Percentiles rank a stretch among this genome's conserved stretches.
Conservation (phyloP, 805 yeast genomes). For the Ogataea trehaloabstinens region DNA sequence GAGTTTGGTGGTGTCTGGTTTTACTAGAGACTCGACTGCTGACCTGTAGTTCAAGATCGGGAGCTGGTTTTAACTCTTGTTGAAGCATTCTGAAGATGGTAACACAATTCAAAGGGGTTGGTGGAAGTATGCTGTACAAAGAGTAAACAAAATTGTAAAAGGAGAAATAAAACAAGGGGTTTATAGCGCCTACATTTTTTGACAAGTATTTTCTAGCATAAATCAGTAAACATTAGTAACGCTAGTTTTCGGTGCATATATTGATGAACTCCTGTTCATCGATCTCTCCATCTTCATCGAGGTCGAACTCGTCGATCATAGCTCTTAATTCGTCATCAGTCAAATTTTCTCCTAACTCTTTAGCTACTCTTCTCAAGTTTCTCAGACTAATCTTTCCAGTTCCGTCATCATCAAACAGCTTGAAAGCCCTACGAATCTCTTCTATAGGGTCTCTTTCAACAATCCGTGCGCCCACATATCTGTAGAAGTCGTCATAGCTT, state of each 20-base stretch:
- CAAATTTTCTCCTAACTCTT: conserved; percentile 87
- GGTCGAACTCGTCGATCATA: conserved; percentile 96
- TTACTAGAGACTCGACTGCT: not conserved
- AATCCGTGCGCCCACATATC: conserved; percentile 79
- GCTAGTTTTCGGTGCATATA: conserved; percentile 73
- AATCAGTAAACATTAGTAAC: too few species aligned
- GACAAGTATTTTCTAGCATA: not conserved
- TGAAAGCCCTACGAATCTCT: conserved; percentile 87
- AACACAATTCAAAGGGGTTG: too few species aligned
- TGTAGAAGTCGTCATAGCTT: conserved; percentile 77
- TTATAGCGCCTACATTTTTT: not conserved
- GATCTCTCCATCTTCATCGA: conserved; percentile 94
- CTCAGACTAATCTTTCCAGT: conserved; percentile 84
- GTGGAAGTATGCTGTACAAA: too few species aligned
- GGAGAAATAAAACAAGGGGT: not conserved
- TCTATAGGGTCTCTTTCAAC: conserved; percentile 88
- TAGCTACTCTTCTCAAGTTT: conserved; percentile 83
- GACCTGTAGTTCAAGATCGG: not conserved
- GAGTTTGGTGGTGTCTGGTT: conserved; percentile 3
- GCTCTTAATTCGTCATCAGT: conserved; percentile 92
- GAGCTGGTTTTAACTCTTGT: too few species aligned
- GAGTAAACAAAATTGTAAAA: too few species aligned
- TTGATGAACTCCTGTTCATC: conserved; percentile 88
- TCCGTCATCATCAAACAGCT: conserved; percentile 80
- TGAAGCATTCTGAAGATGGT: too few species aligned